Evolutionary conservation across 2,329 filamentous ascomycete species (phyloP).

Genomic region (Verticillium nonalfalfae): DNA sequence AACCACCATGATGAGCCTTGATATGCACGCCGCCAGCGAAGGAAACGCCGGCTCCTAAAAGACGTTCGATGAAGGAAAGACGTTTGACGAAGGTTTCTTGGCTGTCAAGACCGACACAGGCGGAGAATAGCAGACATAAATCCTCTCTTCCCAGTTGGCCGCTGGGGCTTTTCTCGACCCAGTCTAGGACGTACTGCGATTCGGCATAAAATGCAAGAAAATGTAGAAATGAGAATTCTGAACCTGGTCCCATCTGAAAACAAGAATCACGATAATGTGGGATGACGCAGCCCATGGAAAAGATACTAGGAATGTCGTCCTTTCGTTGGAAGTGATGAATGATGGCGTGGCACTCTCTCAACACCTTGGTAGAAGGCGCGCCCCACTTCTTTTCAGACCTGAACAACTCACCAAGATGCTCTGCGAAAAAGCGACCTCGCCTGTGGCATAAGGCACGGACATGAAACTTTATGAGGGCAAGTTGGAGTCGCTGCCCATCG

Average conservation of each 20-base stretch:
- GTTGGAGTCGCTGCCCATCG: background rate
- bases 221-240: background rate
- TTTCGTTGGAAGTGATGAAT: background rate
- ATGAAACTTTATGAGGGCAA: background rate
- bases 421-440: too few species aligned
- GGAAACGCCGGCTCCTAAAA: background rate
- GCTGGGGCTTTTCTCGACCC: background rate
- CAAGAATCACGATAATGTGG: too few species aligned
- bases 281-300: too few species aligned
- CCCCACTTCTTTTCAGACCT: too few species aligned
- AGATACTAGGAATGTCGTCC: too few species aligned
- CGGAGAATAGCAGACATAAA: background rate
- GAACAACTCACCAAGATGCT: background rate
- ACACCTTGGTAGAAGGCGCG: too few species aligned
- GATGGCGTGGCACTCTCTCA: background rate
- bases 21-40: background rate
- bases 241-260: too few species aligned
- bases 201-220: background rate
- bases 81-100: background rate
- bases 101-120: background rate
- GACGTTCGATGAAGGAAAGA: background rate
- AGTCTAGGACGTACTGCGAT: background rate
- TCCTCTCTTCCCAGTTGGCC: background rate
- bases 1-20: too few species aligned
- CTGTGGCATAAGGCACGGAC: too few species aligned